Conservation (phyloP, 2,329 filamentous ascomycete genomes). For the Talaromyces sp. region DNA sequence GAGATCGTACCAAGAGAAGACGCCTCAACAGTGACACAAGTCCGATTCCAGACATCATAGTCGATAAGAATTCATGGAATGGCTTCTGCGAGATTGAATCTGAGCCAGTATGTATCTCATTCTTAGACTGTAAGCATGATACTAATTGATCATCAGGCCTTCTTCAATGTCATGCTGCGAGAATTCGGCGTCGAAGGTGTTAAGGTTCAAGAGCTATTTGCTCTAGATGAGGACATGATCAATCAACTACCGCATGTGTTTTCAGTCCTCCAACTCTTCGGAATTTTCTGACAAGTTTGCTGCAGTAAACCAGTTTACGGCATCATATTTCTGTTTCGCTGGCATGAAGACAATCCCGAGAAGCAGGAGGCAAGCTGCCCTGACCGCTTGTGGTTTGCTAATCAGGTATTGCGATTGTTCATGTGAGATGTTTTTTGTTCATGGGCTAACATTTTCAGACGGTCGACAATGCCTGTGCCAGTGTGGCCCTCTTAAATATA, state of each 20-base stretch:
- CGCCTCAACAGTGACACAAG: slow-evolving; percentile 11
- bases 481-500: slow-evolving; percentile 89
- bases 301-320: slow-evolving; percentile 71
- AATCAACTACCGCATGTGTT: slow-evolving; percentile 58
- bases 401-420: slow-evolving; percentile 60
- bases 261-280: not conserved
- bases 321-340: slow-evolving; percentile 85
- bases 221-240: slow-evolving; percentile 65
- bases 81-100: slow-evolving; percentile 73
- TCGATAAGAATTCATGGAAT: slow-evolving; percentile 45
- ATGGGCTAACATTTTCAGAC: slow-evolving; percentile 50
- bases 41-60: not conserved
- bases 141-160: slow-evolving; percentile 51
- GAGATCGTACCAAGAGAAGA: slow-evolving; percentile 14
- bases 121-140: not conserved
- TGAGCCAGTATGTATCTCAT: slow-evolving; percentile 61
- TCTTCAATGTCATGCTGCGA: slow-evolving; percentile 81
- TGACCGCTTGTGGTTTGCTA: slow-evolving; percentile 82
- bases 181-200: slow-evolving; percentile 73
- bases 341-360: slow-evolving; percentile 54
- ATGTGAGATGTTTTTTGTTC: not conserved
- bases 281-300: not conserved
- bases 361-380: slow-evolving; percentile 57
- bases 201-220: slow-evolving; percentile 72
- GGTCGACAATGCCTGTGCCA: slow-evolving; percentile 80